These are phyloP conservation scores for Endoconidiophora polonica DNA, from an alignment of 2,329 filamentous ascomycete genomes.

Conservation along the genomic window DNA sequence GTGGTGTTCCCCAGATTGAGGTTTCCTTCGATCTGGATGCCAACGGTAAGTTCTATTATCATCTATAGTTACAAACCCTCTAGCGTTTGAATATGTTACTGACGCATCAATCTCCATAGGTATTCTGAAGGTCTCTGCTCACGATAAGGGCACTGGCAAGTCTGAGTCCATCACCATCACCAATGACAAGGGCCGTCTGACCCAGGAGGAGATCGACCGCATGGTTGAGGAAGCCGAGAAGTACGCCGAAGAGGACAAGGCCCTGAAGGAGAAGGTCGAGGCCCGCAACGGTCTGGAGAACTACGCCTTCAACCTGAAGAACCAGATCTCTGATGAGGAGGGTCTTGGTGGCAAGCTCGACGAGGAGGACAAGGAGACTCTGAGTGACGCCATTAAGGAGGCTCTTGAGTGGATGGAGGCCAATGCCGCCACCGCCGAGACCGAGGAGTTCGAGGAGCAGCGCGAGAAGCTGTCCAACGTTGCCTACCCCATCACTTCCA, in stretches of 20 bases:
- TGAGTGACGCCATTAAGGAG: slow-evolving; percentile 95
- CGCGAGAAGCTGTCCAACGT: slow-evolving; percentile 97
- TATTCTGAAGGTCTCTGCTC: slow-evolving; percentile 89
- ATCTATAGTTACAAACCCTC: background rate
- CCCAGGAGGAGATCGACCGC: slow-evolving; percentile 92
- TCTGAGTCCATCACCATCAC: slow-evolving; percentile 95
- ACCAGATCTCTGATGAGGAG: slow-evolving; percentile 94
- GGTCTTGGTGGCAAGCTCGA: slow-evolving; percentile 97
- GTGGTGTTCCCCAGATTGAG: slow-evolving; percentile 95
- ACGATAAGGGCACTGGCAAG: slow-evolving; percentile 97
- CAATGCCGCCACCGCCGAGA: slow-evolving; percentile 67
- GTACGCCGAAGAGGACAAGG: slow-evolving; percentile 98
- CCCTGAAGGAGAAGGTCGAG: slow-evolving; percentile 90
- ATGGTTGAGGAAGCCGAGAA: slow-evolving; percentile 98
- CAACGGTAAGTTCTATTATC: slow-evolving; percentile 42
- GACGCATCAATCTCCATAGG: background rate
- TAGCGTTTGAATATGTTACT: background rate
- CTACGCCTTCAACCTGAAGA: slow-evolving; percentile 98
- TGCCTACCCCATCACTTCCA: slow-evolving; percentile 97
- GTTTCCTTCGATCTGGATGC: slow-evolving; percentile 95
- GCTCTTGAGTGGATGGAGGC: slow-evolving; percentile 91
- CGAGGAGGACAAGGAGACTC: slow-evolving; percentile 93
- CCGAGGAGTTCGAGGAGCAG: slow-evolving; percentile 98
- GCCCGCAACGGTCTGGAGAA: slow-evolving; percentile 94
- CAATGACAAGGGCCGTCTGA: slow-evolving; percentile 97